Base-by-base conservation (phyloP, 805 yeast genomes). In the Hanseniaspora occidentalis region DNA sequence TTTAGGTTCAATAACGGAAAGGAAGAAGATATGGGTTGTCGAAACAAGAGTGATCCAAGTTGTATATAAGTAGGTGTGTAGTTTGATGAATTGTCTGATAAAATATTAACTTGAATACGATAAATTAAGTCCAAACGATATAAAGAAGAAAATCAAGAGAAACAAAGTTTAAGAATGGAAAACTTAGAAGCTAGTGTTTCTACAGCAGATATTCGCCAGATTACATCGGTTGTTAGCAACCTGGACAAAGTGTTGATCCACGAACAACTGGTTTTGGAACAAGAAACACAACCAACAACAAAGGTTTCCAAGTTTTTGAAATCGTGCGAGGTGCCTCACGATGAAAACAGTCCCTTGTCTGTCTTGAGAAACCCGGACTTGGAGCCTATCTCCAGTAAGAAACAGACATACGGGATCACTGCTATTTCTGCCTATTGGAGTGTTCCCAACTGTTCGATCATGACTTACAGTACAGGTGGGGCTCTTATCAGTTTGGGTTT, bases 341-440 rank as follows among this genome's bases (percentile, higher is more conserved):
- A 53, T 36, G 53, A 44, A 17, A 49, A 50, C 17, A 47, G 45
- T 19, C 51, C 50, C 7, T 49, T 57, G 10, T 60, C 60, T 24
- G 42, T 48, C n/a, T 43, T 59, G 40, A 58, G 66, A 18, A 65
- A 64, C 43, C 52, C 56, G 35, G 70, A 65, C 46, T 43, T 64
- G 35, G 63, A 62, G 29, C 68, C 69, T 9, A 60, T 64, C 9
- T 59, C 62, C 8, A 51, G 43, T 9, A 48, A 49, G 5, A 57
- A 64, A 33, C 50, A 66, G 44, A 61, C 66, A 0, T 65, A 66
- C 66, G 57, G 50, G 24, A 46, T 53, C 20, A 54, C 54, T 49
- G 54, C 62, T 7, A 61, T 52, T 44, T 48, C 56, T 9, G 56
- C 56, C 3, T 64, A 62, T 43, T 64, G 68, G 69, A 53, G 58